Conservation (phyloP, 768 basidiomycete genomes). For the Phlebiopsis gigantea region DNA sequence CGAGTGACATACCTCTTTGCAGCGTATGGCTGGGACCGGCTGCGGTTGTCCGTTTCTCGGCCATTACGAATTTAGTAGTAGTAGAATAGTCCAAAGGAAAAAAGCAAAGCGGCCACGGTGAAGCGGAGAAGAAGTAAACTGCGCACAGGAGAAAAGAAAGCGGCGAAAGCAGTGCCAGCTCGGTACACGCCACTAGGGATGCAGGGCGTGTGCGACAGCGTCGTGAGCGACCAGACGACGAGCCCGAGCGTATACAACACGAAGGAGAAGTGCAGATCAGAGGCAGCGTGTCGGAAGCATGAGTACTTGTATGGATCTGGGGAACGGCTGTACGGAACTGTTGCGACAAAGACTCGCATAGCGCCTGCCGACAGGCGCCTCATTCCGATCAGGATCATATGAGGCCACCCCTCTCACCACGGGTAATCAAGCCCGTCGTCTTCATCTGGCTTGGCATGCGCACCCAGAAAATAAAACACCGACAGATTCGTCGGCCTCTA, state of each 20-base stretch:
- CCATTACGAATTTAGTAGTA: constrained; percentile 27
- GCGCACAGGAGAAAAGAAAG: constrained; percentile 9
- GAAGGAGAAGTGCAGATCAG: constrained; percentile 18
- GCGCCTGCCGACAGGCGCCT: constrained; percentile 9
- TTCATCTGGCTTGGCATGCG: constrained; percentile 1
- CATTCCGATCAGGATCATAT: constrained; percentile 17
- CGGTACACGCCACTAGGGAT: constrained; percentile 8
- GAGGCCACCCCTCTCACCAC: constrained; percentile 22
- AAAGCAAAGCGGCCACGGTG: constrained; percentile 21
- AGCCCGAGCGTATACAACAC: constrained; percentile 16
- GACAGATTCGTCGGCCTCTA: background rate
- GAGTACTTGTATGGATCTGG: constrained; percentile 19
- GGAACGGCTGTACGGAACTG: constrained; percentile 21
- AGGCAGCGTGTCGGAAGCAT: constrained; percentile 14
- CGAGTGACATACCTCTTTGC: constrained; percentile 21
- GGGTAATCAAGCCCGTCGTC: constrained; percentile 17
- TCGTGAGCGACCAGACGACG: constrained; percentile 12
- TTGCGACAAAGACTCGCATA: constrained; percentile 15
- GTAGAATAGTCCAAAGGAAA: constrained; percentile 19
- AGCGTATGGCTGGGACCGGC: constrained; percentile 23
- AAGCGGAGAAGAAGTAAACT: constrained; percentile 11
- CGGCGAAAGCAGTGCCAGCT: constrained; percentile 10
- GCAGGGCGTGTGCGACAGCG: constrained; percentile 4
- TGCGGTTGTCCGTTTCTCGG: constrained; percentile 24
- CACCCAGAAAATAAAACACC: background rate